Evolutionary conservation across 2,329 filamentous ascomycete species (phyloP), one percentile per base, ranked within the genome.

Genomic region (Calycina marina): DNA sequence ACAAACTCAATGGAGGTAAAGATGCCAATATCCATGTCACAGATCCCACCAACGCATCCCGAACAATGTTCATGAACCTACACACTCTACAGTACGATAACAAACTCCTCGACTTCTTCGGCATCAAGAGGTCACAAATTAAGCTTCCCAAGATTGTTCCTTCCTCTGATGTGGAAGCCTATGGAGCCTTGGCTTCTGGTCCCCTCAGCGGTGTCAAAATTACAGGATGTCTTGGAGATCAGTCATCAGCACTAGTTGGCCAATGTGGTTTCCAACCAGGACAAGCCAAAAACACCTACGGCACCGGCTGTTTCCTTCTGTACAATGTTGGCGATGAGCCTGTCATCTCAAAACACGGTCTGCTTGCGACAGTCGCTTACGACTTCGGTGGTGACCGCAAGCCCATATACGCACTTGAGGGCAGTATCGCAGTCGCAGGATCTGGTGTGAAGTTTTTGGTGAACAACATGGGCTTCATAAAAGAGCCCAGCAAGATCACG

Each of bases 41-140:
- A 2, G 82, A 90, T 48, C 69, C 77, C 4, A 79, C 78, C 36
- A 90, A 90, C 52, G 81, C 82, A n/a, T 83, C 77, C 3, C 64
- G 81, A 43, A 88, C 82, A 26, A 85, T 86, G 81, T 85, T 90
- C 56, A 82, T 86, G 73, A 82, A 86, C 54, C 64, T 88, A 18
- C 65, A 80, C 47, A 81, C 70, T 1, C 62, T 84, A 27, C 56
- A 83, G 45, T 90, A 88, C 53, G 79, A 83, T 47, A 68, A 79
- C 29, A 65, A 68, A 31, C 65, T 86, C 30, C 60, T 86, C 17
- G 64, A 77, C 28, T 88, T 84, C 60, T 88, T 88, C 59, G 65
- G 70, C 25, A 57, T 88, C 26, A 76, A 86, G 52, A 58, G 61
- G 34, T 67, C 61, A 28, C 85, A 84, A 52, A 58, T 88, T 37